phyloP scores from a whole-genome alignment of 306 rosid species.

The Carpinus fangiana region DNA sequence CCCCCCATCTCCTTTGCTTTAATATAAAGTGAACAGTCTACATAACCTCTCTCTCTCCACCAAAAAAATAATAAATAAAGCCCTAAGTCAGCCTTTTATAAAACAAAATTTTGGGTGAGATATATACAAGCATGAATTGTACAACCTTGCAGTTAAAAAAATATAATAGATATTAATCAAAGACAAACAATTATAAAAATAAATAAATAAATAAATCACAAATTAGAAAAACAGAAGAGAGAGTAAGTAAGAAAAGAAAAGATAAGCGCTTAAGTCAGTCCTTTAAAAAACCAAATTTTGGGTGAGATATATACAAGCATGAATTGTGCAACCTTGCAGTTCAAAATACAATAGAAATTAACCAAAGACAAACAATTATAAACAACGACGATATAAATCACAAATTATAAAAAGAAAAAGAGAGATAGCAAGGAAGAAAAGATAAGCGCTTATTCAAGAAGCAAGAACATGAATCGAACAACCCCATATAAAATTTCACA shows the following conservation, averaged over 20 bases:
- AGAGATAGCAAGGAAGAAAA: not conserved
- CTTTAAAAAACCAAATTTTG: not conserved
- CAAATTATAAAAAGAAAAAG: not conserved
- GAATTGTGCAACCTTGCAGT: not conserved
- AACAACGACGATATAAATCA: not conserved
- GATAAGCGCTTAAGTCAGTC: not conserved
- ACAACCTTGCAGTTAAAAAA: not conserved
- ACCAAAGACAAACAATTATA: not conserved
- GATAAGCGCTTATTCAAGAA: not conserved
- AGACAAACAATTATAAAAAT: not conserved
- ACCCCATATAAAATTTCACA: not conserved
- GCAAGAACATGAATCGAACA: not conserved
- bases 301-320: conserved; percentile 2
- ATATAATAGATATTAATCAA: not conserved
- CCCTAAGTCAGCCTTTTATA: not conserved
- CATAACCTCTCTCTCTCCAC: not conserved
- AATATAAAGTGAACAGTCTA: conserved; percentile 2
- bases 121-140: not conserved
- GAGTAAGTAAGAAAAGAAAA: too few relatives aligned
- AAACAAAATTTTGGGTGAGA: not conserved
- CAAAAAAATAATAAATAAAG: not conserved
- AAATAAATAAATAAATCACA: not conserved
- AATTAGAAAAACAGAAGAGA: too few relatives aligned
- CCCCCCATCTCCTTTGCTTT: not conserved
- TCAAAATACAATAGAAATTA: not conserved